Base-by-base conservation (phyloP, 2,329 filamentous ascomycete species). In the Alternaria postmessia region DNA sequence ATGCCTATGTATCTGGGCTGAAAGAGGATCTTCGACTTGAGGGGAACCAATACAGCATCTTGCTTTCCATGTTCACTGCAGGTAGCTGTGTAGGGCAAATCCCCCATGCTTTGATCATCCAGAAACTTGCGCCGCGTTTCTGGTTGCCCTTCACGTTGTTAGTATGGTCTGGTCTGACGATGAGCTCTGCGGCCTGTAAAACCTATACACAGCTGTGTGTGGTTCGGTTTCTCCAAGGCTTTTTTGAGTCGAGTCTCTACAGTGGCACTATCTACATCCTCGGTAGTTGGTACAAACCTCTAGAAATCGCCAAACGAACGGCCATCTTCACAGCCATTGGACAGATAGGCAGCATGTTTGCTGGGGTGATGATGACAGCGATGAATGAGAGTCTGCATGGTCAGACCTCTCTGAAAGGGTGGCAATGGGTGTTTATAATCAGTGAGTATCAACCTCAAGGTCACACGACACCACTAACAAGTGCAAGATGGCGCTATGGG, bases 361-460 rank as follows among this genome's bases (percentile, higher is more conserved):
- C 72, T 32, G 71, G 72, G 26, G 66, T 72, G 9, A 74, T 75
- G 72, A 75, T 74, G 72, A 75, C 72, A n/a, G 70, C 72, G 4
- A 72, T 74, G 64, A 72, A 74, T 22, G 43, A 70, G 39, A 62
- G 67, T n/a, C 58, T 75, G 39, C 61, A 73, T 30, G 63, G 52
- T 0, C 59, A 67, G 26, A 65, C 53, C 3, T 63, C 66, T 14
- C 66, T 75, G 12, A 57, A 64, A 34, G 71, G 70, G 5, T 75
- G 71, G 72, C 71, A 72, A 36, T 75, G 72, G 71, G 70, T 75
- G 0, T 75, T 74, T 30, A 56, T 75, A 14, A 69, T 75, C 30
- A 72, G 71, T 72, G 57, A 1, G 61, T 55, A 16, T 4, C 8
- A 20, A 9, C 4, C 20, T 4, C 22, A 2, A 11, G 6, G 5